A percentile compares a stretch with the other conserved stretches of the same genome.
Evolutionary conservation across 1,284 basidiomycete genomes (phyloP).

Genomic region (Takashimella koratensis): DNA sequence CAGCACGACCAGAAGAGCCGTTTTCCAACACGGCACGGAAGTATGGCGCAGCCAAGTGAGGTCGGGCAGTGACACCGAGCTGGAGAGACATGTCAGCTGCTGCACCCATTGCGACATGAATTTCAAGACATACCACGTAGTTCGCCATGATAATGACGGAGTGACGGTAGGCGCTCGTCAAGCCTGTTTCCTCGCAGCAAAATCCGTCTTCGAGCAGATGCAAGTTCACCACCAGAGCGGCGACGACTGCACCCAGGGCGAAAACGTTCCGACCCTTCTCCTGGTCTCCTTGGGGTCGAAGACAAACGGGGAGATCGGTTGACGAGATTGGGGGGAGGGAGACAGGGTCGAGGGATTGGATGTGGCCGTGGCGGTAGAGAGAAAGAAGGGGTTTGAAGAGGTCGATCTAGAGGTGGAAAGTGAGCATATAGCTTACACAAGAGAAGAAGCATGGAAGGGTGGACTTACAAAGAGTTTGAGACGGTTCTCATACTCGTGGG

Average conservation of each 20-base stretch:
- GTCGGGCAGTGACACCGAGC: conserved; percentile 28
- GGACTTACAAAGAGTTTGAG: conserved; percentile 34
- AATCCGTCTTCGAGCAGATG: conserved; percentile 9
- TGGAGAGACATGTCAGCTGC: conserved; percentile 9
- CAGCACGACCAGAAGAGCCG: conserved; percentile 24
- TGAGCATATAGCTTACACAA: no score
- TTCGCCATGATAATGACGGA: conserved; percentile 24
- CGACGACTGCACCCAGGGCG: conserved; percentile 32
- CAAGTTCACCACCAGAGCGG: conserved; percentile 16
- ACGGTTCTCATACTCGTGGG: neutral
- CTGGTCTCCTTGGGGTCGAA: conserved; percentile 32
- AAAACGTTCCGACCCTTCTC: conserved; percentile 41
- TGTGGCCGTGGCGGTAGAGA: conserved; percentile 42
- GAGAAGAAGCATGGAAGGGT: neutral
- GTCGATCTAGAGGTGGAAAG: conserved; percentile 24
- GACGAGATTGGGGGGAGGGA: conserved; percentile 35
- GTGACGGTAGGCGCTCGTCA: conserved; percentile 2
- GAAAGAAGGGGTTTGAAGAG: conserved; percentile 35
- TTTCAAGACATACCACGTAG: conserved; percentile 37
- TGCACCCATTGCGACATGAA: neutral
- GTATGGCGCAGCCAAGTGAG: conserved; percentile 18
- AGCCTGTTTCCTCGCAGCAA: conserved; percentile 6
- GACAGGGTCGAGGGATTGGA: conserved; percentile 40
- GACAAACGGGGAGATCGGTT: conserved; percentile 25
- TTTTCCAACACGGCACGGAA: conserved; percentile 30